A percentile compares a stretch with the other conserved stretches of the same genome.
These are phyloP conservation scores for Groenewaldozyma sp. DNA, from an alignment of 1,139 yeast species.

Conservation along the genomic window DNA sequence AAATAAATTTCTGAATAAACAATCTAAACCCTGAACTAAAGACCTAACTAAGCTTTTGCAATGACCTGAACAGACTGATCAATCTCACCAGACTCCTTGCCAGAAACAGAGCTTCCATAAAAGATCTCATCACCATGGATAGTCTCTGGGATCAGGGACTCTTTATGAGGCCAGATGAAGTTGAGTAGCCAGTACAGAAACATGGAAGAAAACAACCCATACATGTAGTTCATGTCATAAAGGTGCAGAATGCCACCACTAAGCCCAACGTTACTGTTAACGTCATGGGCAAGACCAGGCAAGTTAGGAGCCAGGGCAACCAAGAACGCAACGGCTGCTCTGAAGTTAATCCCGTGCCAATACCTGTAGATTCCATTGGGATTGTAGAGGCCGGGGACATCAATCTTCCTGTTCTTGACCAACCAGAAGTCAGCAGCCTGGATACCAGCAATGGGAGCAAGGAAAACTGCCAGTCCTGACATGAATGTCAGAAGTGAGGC, in stretches of 20 bases:
- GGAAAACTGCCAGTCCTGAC: constrained; percentile 34
- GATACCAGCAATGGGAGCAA: constrained; percentile 39
- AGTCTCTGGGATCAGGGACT: not conserved
- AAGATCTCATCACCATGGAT: constrained; percentile 5
- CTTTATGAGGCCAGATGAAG: constrained; percentile 9
- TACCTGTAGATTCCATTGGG: constrained; percentile 33
- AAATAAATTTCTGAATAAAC: too few species aligned
- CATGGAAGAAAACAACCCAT: constrained; percentile 24
- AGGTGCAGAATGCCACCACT: constrained; percentile 23
- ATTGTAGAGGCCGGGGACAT: constrained; percentile 32
- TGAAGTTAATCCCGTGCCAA: constrained; percentile 34
- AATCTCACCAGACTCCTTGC: not conserved
- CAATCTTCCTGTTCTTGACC: constrained; percentile 29
- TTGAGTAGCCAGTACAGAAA: constrained; percentile 18
- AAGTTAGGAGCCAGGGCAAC: constrained; percentile 36
- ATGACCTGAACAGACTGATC: not conserved
- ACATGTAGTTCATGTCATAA: constrained; percentile 31
- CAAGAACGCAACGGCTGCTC: constrained; percentile 36
- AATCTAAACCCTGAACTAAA: too few species aligned
- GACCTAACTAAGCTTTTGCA: not conserved
- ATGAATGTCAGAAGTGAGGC: constrained; percentile 28
- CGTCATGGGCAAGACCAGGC: constrained; percentile 35
- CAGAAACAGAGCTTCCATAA: not conserved
- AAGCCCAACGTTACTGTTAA: constrained; percentile 28
- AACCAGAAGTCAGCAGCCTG: constrained; percentile 37